Conservation (phyloP, 768 basidiomycete species). For the Lepiota brunneoincarnata region DNA sequence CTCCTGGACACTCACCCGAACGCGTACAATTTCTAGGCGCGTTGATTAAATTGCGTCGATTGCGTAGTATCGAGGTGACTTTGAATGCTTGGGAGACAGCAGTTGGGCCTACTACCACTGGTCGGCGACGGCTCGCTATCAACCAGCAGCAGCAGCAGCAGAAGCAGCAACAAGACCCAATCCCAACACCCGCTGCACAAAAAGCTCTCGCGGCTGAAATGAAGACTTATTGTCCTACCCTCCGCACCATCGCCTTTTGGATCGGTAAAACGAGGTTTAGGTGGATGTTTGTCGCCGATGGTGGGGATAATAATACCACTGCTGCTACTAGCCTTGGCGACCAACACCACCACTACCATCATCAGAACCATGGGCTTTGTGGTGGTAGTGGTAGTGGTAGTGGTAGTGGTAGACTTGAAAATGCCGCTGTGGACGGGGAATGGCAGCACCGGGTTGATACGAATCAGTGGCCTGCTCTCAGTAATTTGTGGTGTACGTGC, state of each 20-base stretch:
- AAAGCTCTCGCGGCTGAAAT: conserved; percentile 31
- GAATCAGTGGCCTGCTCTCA: conserved; percentile 3
- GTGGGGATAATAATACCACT: background rate
- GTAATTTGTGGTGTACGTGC: conserved; percentile 4
- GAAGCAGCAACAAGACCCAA: background rate
- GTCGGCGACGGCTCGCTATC: too few species aligned
- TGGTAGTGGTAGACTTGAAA: background rate
- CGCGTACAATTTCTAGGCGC: background rate
- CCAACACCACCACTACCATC: too few species aligned
- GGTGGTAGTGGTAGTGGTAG: too few species aligned
- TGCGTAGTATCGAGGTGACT: conserved; percentile 33
- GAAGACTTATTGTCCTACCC: conserved; percentile 26
- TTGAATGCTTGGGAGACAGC: conserved; percentile 26
- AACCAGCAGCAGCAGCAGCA: conserved; percentile 16
- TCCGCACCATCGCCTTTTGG: conserved; percentile 29
- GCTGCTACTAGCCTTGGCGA: background rate
- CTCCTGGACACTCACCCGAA: background rate
- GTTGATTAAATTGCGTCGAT: conserved; percentile 27
- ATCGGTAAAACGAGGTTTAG: conserved; percentile 20
- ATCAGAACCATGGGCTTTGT: too few species aligned
- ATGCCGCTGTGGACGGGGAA: background rate
- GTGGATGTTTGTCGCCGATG: conserved; percentile 18
- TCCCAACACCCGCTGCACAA: conserved; percentile 18
- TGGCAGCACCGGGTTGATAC: conserved; percentile 3
- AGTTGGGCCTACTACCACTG: too few species aligned